Conservation (phyloP, 306 rosid species). For the Bauhinia variegata region DNA sequence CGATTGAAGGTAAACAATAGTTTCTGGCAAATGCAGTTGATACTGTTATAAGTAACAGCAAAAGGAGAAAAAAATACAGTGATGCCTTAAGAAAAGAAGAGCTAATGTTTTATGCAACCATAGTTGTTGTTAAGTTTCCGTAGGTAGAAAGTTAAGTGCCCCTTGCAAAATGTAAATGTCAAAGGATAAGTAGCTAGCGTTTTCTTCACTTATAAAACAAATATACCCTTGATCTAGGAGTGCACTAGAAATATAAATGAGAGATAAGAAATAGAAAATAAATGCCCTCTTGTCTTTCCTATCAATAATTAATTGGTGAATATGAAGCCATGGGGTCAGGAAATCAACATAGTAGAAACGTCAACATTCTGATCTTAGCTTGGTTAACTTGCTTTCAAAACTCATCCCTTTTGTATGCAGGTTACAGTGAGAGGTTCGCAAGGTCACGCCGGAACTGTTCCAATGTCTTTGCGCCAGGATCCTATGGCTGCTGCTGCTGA, state of each 20-base stretch:
- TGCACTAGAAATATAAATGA: background rate
- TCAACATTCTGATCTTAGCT: conserved; percentile 10
- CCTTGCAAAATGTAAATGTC: background rate
- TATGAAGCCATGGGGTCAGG: background rate
- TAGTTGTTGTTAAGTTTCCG: background rate
- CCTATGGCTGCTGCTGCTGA: conserved; percentile 92
- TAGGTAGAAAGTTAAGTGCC: background rate
- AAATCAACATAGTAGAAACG: background rate
- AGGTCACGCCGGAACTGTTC: conserved; percentile 97
- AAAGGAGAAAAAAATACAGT: background rate
- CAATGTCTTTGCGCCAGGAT: conserved; percentile 94
- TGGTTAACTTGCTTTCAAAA: background rate
- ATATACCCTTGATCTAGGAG: background rate
- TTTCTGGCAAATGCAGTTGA: conserved; percentile 5
- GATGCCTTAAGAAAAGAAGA: background rate
- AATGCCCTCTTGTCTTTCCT: background rate
- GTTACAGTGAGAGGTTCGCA: conserved; percentile 91
- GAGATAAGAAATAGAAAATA: background rate
- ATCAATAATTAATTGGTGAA: background rate
- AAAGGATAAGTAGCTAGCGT: background rate
- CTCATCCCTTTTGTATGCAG: conserved; percentile 43
- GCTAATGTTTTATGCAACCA: background rate
- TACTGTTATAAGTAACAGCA: background rate
- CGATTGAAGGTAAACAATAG: conserved; percentile 62
- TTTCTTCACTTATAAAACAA: no score